phyloP scores from a whole-genome alignment of 2,329 filamentous ascomycete genomes.

The Biscogniauxia marginata region DNA sequence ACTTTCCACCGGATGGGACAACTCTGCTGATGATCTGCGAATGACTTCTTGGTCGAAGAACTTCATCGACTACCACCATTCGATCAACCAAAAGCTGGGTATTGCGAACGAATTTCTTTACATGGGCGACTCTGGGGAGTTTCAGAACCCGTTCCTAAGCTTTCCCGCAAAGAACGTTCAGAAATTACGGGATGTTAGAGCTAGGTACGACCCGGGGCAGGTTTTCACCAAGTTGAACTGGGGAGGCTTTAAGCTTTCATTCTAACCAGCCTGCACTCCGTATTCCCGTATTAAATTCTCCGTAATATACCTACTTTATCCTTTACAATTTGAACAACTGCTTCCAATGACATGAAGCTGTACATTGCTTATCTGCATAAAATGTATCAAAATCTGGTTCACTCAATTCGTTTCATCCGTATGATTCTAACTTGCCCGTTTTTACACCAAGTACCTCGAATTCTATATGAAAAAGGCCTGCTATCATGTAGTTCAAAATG shows the following conservation, averaged over 20 bases:
- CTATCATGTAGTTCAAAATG: too few species aligned
- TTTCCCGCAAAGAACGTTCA: constrained; percentile 35
- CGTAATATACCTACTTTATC: too few species aligned
- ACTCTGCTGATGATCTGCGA: constrained; percentile 35
- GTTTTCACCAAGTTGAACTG: constrained; percentile 35
- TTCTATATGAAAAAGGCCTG: too few species aligned
- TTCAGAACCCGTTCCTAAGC: constrained; percentile 35
- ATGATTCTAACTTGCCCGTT: too few species aligned
- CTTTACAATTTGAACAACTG: too few species aligned
- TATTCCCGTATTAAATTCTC: too few species aligned
- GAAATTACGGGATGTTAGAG: constrained; percentile 31
- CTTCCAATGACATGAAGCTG: too few species aligned
- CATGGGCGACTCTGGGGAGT: constrained; percentile 38
- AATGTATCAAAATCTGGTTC: too few species aligned
- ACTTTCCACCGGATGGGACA: constrained; percentile 37
- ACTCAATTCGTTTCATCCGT: too few species aligned
- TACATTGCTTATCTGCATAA: too few species aligned
- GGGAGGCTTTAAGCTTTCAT: constrained; percentile 34
- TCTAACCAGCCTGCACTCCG: background rate
- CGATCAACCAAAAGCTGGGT: constrained; percentile 30
- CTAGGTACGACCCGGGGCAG: constrained; percentile 32
- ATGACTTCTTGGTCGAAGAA: constrained; percentile 34
- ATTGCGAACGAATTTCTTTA: constrained; percentile 34
- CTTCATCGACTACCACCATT: constrained; percentile 31
- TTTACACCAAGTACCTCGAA: too few species aligned